Evolutionary conservation across 306 rosid species (phyloP).

Genomic region (Lathyrus sativus): DNA sequence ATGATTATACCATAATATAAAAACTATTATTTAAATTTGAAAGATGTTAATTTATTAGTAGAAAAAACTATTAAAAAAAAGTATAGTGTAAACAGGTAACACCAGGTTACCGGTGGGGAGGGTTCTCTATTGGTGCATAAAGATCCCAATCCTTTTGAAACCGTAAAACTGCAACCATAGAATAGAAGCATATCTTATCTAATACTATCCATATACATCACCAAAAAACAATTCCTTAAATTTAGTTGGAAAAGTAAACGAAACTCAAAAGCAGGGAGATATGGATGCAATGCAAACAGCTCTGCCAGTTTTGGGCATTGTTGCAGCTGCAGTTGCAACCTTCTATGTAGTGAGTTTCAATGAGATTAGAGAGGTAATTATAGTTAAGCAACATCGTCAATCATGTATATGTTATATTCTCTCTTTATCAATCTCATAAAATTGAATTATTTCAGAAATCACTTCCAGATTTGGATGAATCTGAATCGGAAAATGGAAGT

Average conservation of each 20-base stretch:
- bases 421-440: conserved; percentile 1
- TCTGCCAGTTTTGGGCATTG: conserved; percentile 64
- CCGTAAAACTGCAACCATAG: too few species aligned
- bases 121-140: too few species aligned
- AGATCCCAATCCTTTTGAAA: too few species aligned
- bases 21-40: too few species aligned
- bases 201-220: conserved; percentile 2
- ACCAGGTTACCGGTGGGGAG: too few species aligned
- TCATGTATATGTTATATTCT: background rate
- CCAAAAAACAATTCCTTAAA: background rate
- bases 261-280: background rate
- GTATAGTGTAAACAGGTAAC: too few species aligned
- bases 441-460: conserved; percentile 54
- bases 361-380: conserved; percentile 67
- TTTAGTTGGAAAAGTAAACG: background rate
- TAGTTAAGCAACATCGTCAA: background rate
- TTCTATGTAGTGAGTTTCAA: conserved; percentile 75
- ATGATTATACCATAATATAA: too few species aligned
- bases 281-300: conserved; percentile 67
- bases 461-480: conserved; percentile 50
- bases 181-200: conserved; percentile 31
- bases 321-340: conserved; percentile 74
- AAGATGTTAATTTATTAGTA: too few species aligned
- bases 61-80: too few species aligned
- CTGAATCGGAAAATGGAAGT: conserved; percentile 51